Evolutionary conservation across 441 rosid genomes (phyloP), one percentile per base, ranked within the genome.

Genomic region (Gossypium aridum): DNA sequence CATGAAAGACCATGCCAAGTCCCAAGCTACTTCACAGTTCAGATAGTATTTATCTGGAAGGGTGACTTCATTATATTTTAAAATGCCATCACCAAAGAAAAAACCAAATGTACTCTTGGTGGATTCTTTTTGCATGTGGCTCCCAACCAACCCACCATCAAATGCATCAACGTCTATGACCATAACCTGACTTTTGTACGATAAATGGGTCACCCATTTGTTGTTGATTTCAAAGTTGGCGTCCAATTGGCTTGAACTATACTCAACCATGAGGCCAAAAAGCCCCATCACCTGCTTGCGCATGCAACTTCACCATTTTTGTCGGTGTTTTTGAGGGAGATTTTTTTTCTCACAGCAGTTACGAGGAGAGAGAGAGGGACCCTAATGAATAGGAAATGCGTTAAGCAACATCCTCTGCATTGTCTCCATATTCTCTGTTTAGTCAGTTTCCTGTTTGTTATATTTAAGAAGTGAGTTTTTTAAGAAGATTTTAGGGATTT

Each of bases 341-440:
- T 47, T 66, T 13, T 19, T 23, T 66, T 13, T 19, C 7, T 22
- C 59, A 74, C 79, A 71, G 70, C 79, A 78, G 78, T 77, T 72
- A 72, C 81, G 83, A 80, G 77, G 61, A 7, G 53, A 14, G 5
- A 10, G 22, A 1, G 25, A 20, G 49, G 20, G 70, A 17, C 69
- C 65, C 75, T 73, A 39, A 70, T 55, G 61, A 76, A 77, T 78
- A 77, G 80, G 81, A 80, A 81, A 80, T 80, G 85, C 86, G 89
- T 85, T 74, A 85, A 86, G 93, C 89, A 87, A 85, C 89, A 89
- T 87, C 87, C 86, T 85, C 87, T 82, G 80, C 65, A 57, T 64
- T 77, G 83, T 80, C 87, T 76, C 73, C 81, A 59, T 68, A 81
- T 76, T 85, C 79, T 75, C 60, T 69, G 71, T 61, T 66, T 2